Evolutionary conservation across 176 grass and related monocot species (phyloP).

Genomic region (Chloris gayana): DNA sequence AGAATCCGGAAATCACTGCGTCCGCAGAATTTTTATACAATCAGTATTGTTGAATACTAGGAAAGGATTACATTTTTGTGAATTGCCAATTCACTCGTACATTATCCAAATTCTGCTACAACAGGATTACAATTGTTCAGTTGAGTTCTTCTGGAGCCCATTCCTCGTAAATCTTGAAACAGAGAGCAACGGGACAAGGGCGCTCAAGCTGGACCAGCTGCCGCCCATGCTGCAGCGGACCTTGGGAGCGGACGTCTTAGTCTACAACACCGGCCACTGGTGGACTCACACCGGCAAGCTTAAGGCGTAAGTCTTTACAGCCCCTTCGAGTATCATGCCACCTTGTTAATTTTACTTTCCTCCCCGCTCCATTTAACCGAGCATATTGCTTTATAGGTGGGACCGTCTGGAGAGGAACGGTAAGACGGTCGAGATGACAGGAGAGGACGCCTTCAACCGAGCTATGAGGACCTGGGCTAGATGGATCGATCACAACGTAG

Average conservation of each 20-base stretch:
- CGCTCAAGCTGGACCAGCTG: conserved; percentile 58
- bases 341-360: background rate
- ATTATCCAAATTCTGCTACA: background rate
- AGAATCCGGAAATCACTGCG: background rate
- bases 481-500: conserved; percentile 50
- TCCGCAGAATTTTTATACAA: no score
- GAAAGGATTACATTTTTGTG: no score
- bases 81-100: background rate
- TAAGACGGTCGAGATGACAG: conserved; percentile 35
- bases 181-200: conserved; percentile 30
- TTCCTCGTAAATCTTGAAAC: conserved; percentile 63
- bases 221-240: conserved; percentile 1
- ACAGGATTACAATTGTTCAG: conserved; percentile 46
- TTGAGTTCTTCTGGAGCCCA: conserved; percentile 68
- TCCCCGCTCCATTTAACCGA: background rate
- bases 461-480: conserved; percentile 52
- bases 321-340: background rate
- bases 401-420: conserved; percentile 49
- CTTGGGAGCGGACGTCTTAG: conserved; percentile 41
- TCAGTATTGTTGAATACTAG: no score
- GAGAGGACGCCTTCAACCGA: conserved; percentile 38
- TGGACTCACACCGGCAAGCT: conserved; percentile 72
- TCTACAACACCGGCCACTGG: conserved; percentile 81
- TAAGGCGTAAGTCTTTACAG: conserved; percentile 32
- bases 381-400: conserved; percentile 27